Evolutionary conservation across 2,329 filamentous ascomycete species (phyloP).

Genomic region (Magnaporthiopsis rhizophila): DNA sequence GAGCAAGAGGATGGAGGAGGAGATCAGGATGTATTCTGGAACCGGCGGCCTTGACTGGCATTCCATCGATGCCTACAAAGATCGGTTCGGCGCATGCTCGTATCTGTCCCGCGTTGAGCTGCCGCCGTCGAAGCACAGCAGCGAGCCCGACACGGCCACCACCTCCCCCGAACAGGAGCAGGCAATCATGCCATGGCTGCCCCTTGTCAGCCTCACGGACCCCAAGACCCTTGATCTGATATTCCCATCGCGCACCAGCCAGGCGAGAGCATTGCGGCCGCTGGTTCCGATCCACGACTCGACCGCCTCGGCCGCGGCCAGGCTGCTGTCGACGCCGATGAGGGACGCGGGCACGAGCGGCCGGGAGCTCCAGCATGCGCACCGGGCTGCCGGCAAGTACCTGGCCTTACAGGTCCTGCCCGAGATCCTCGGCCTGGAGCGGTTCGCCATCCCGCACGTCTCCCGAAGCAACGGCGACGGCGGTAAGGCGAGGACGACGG

Average conservation of each 20-base stretch:
- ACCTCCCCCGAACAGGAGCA: not conserved
- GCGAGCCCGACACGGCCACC: too few relatives aligned
- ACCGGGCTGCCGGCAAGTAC: slow-evolving; percentile 42
- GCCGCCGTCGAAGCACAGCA: not conserved
- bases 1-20: slow-evolving; percentile 44
- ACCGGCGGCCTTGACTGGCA: not conserved
- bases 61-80: too few relatives aligned
- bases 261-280: not conserved
- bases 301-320: slow-evolving; percentile 33
- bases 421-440: slow-evolving; percentile 40
- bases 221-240: not conserved
- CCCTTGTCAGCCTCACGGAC: not conserved
- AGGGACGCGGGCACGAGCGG: slow-evolving; percentile 40
- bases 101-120: not conserved
- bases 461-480: not conserved
- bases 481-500: slow-evolving; percentile 24
- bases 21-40: slow-evolving; percentile 34
- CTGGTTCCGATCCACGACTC: not conserved
- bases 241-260: not conserved
- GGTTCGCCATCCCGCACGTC: slow-evolving; percentile 41
- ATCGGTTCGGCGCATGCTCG: not conserved
- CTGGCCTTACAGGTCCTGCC: slow-evolving; percentile 41
- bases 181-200: not conserved
- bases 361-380: slow-evolving; percentile 36
- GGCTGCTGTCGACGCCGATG: slow-evolving; percentile 44